phyloP scores from a whole-genome alignment of 495 filamentous ascomycete species.

The Annulohypoxylon bovei region DNA sequence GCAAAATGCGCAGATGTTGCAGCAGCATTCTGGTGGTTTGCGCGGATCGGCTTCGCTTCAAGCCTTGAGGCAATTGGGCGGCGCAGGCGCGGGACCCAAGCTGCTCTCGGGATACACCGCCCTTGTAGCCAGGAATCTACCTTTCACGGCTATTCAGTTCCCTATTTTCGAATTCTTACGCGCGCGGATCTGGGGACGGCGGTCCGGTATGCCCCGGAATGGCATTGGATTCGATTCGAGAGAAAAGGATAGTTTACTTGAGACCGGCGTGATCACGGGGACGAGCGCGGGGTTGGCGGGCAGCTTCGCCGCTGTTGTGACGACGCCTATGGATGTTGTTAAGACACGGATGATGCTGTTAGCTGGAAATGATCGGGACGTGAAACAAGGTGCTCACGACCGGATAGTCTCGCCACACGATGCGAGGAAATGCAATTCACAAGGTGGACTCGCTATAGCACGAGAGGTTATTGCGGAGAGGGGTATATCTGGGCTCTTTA shows the following conservation, averaged over 20 bases:
- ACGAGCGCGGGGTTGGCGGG: slow-evolving; percentile 75
- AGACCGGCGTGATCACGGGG: slow-evolving; percentile 75
- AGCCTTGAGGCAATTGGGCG: slow-evolving; percentile 54
- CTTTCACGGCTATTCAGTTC: slow-evolving; percentile 88
- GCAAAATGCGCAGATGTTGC: slow-evolving; percentile 86
- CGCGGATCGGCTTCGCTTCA: slow-evolving; percentile 53
- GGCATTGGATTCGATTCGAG: slow-evolving; percentile 27
- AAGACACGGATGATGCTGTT: slow-evolving; percentile 81
- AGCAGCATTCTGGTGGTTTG: slow-evolving; percentile 27
- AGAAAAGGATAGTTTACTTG: slow-evolving; percentile 54
- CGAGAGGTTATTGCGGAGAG: slow-evolving; percentile 68
- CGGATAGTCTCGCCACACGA: slow-evolving; percentile 40
- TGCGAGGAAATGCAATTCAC: slow-evolving; percentile 4
- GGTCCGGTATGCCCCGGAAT: slow-evolving; percentile 26
- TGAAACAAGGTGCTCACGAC: slow-evolving; percentile 38
- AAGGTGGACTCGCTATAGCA: slow-evolving; percentile 64
- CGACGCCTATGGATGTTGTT: slow-evolving; percentile 84
- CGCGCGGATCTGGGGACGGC: slow-evolving; percentile 47
- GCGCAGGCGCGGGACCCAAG: slow-evolving; percentile 45
- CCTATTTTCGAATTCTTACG: slow-evolving; percentile 82
- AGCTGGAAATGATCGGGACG: slow-evolving; percentile 49
- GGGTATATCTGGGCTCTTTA: slow-evolving; percentile 77
- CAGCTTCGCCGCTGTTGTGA: slow-evolving; percentile 72
- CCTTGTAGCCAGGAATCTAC: slow-evolving; percentile 81
- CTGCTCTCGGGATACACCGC: slow-evolving; percentile 84